phyloP scores from a whole-genome alignment of 1,284 basidiomycete species.

The Waitea zeae region DNA sequence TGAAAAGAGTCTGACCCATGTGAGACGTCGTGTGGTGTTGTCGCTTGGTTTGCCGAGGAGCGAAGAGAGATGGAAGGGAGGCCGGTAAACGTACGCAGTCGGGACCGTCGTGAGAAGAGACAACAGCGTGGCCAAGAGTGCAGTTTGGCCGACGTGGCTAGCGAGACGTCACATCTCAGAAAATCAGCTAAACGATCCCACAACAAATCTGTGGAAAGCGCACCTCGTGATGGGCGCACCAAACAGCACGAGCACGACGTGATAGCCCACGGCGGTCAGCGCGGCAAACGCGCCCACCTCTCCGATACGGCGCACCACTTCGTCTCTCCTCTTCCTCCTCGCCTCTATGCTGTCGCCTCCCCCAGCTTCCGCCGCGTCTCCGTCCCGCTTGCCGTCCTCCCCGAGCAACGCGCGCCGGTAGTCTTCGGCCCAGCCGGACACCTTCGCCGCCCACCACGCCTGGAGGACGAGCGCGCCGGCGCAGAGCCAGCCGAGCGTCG shows the following conservation, averaged over 20 bases:
- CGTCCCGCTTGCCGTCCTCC: constrained; percentile 10
- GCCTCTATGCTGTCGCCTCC: constrained; percentile 8
- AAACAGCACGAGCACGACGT: constrained; percentile 41
- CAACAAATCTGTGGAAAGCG: constrained; percentile 10
- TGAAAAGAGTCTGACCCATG: constrained; percentile 65
- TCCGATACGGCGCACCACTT: constrained; percentile 22
- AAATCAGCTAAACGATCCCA: constrained; percentile 4
- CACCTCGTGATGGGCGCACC: constrained; percentile 59
- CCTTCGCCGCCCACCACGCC: constrained; percentile 58
- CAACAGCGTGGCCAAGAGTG: constrained; percentile 50
- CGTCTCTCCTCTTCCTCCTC: constrained; percentile 14
- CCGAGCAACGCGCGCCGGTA: constrained; percentile 5
- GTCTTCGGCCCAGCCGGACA: constrained; percentile 29
- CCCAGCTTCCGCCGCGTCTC: constrained; percentile 22
- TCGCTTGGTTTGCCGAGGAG: too few relatives aligned
- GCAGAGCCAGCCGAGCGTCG: constrained; percentile 45
- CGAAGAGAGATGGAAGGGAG: constrained; percentile 22
- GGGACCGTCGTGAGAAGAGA: constrained; percentile 52
- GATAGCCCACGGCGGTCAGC: constrained; percentile 27
- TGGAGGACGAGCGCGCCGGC: constrained; percentile 40
- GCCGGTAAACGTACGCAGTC: constrained; percentile 44
- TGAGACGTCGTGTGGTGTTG: too few relatives aligned
- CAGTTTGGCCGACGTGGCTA: constrained; percentile 41
- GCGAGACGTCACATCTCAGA: constrained; percentile 5
- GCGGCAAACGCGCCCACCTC: constrained; percentile 36